Conservation (phyloP, 495 filamentous ascomycete species). For the Amphirosellinia nigrospora region DNA sequence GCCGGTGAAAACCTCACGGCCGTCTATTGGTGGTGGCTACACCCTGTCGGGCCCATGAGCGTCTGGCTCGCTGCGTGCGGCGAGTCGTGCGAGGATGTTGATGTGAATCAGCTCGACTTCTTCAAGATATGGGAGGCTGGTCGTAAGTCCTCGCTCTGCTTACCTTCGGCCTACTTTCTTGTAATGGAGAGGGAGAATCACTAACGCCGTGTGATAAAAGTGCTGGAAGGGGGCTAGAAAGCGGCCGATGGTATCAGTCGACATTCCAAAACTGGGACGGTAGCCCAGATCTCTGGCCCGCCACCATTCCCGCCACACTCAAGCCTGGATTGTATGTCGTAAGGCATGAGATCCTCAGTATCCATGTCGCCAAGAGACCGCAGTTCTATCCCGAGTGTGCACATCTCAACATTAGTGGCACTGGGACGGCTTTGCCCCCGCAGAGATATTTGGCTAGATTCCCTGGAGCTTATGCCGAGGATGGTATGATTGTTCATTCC, state of each 20-base stretch:
- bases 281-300: slow-evolving; percentile 52
- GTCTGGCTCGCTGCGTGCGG: slow-evolving; percentile 55
- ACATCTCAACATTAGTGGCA: slow-evolving; percentile 57
- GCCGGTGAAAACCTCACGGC: slow-evolving; percentile 53
- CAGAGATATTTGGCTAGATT: slow-evolving; percentile 53
- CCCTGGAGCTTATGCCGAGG: slow-evolving; percentile 55
- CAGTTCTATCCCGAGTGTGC: slow-evolving; percentile 66
- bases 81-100: slow-evolving; percentile 44
- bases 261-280: slow-evolving; percentile 56
- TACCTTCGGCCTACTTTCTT: not conserved
- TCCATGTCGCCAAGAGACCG: slow-evolving; percentile 58
- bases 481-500: slow-evolving; percentile 41
- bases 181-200: too few relatives aligned
- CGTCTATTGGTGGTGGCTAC: slow-evolving; percentile 59
- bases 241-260: slow-evolving; percentile 60
- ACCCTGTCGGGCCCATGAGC: slow-evolving; percentile 59
- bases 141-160: not conserved
- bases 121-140: slow-evolving; percentile 63
- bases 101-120: slow-evolving; percentile 50
- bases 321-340: slow-evolving; percentile 58
- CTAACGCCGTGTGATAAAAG: not conserved
- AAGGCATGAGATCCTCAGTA: slow-evolving; percentile 60
- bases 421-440: slow-evolving; percentile 47
- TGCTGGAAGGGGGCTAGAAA: slow-evolving; percentile 55
- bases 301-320: slow-evolving; percentile 54